Evolutionary conservation across 2,329 filamentous ascomycete species (phyloP).

Genomic region (Pseudofabraea citricarpa): DNA sequence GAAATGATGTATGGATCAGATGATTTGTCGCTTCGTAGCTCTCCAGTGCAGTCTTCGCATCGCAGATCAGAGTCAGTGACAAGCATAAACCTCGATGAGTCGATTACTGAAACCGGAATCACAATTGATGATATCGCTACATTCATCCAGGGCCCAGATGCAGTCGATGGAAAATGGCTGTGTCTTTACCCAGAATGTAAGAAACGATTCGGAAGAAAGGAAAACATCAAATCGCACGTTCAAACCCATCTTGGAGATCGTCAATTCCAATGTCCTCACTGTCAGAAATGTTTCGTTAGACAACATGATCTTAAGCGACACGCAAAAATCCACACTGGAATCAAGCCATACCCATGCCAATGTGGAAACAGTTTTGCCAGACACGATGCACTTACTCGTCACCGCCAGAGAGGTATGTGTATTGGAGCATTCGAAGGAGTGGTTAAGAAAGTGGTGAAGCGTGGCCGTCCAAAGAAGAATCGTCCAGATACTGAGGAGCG

Average conservation of each 20-base stretch:
- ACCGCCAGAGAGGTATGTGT: slow-evolving; percentile 94
- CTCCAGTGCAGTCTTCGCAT: slow-evolving; percentile 30
- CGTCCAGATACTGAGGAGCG: slow-evolving; percentile 47
- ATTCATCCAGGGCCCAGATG: slow-evolving; percentile 69
- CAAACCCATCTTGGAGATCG: slow-evolving; percentile 96
- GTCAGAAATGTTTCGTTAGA: slow-evolving; percentile 92
- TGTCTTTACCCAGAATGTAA: slow-evolving; percentile 75
- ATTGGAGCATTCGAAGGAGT: slow-evolving; percentile 87
- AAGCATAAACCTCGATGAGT: slow-evolving; percentile 60
- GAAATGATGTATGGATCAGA: slow-evolving; percentile 15
- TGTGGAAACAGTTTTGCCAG: slow-evolving; percentile 94
- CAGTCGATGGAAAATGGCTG: slow-evolving; percentile 71
- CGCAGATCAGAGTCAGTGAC: slow-evolving; percentile 54
- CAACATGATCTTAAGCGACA: slow-evolving; percentile 97
- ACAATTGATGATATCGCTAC: slow-evolving; percentile 77
- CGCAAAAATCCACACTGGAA: slow-evolving; percentile 92
- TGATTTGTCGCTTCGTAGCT: slow-evolving; percentile 12
- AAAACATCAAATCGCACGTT: slow-evolving; percentile 98
- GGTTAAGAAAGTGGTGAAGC: slow-evolving; percentile 61
- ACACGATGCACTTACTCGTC: slow-evolving; percentile 90
- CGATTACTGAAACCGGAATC: slow-evolving; percentile 74
- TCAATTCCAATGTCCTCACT: slow-evolving; percentile 90
- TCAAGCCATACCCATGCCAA: slow-evolving; percentile 91
- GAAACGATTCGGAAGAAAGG: slow-evolving; percentile 92
- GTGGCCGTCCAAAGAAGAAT: slow-evolving; percentile 59